Conservation (phyloP, 1,139 yeast species). For the Yamadazyma diddensiae region DNA sequence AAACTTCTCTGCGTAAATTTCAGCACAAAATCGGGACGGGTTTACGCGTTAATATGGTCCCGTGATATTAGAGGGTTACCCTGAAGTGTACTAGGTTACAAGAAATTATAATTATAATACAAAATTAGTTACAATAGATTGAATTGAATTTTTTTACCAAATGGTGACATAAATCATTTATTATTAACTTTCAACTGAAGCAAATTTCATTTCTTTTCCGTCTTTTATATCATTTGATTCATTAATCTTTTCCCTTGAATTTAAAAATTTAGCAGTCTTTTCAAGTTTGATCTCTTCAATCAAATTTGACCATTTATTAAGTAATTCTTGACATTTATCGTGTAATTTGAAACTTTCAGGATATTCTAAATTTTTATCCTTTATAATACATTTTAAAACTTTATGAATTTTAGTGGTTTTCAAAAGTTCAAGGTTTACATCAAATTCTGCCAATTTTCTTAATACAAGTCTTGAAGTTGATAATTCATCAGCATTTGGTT, state of each 20-base stretch:
- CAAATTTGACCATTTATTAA: conserved; percentile 43
- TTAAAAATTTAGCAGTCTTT: conserved; percentile 19
- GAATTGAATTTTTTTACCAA: too few relatives aligned
- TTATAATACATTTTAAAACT: conserved; percentile 48
- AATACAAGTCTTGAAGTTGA: conserved; percentile 51
- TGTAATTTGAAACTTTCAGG: conserved; percentile 49
- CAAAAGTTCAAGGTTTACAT: conserved; percentile 53
- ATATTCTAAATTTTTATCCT: conserved; percentile 39
- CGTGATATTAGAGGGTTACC: conserved; percentile 10
- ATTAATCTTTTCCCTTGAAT: conserved; percentile 16
- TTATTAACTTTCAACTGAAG: conserved; percentile 10
- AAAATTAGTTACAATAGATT: background rate
- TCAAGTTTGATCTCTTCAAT: conserved; percentile 37
- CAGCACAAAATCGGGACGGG: too few relatives aligned
- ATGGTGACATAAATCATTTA: background rate
- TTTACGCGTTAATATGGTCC: too few relatives aligned
- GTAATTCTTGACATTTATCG: conserved; percentile 41
- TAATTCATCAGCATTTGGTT: conserved; percentile 54
- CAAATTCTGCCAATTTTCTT: conserved; percentile 47
- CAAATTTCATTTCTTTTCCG: conserved; percentile 9
- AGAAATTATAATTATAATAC: conserved; percentile 2
- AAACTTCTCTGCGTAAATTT: conserved; percentile 8
- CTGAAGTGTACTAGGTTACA: conserved; percentile 5
- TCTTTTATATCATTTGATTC: conserved; percentile 30
- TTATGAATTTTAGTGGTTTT: conserved; percentile 54